Evolutionary conservation across 179 eudicot species (phyloP).

Genomic region (Beta lomatogona): DNA sequence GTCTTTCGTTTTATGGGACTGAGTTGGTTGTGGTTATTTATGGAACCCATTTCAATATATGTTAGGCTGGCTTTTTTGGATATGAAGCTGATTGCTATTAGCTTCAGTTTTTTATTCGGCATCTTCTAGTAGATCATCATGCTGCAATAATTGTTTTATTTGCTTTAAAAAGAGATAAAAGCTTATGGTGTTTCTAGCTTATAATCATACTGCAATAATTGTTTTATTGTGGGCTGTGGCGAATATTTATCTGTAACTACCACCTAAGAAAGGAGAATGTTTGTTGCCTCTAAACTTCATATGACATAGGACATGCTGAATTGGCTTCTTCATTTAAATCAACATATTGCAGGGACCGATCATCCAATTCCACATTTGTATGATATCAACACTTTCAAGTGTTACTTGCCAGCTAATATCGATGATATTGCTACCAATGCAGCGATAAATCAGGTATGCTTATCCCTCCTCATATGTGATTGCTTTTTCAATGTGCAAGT

Average conservation of each 20-base stretch:
- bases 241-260: not conserved
- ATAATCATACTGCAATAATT: not conserved
- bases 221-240: not conserved
- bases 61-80: not conserved
- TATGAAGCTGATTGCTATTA: not conserved
- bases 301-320: not conserved
- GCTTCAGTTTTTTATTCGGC: not conserved
- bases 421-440: conserved; percentile 58
- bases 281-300: not conserved
- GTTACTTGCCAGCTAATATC: conserved; percentile 62
- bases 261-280: not conserved
- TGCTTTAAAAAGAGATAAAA: not conserved
- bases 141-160: no score
- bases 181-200: conserved; percentile 4
- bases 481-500: conserved; percentile 1
- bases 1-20: not conserved
- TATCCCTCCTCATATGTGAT: not conserved
- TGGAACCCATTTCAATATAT: not conserved
- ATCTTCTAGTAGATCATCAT: not conserved
- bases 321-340: conserved; percentile 7
- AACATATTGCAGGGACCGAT: conserved; percentile 66
- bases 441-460: conserved; percentile 72
- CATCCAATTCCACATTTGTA: conserved; percentile 78
- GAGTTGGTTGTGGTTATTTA: not conserved
- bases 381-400: conserved; percentile 79